Evolutionary conservation across 2,329 filamentous ascomycete species (phyloP).

Genomic region (Nemania abortiva): DNA sequence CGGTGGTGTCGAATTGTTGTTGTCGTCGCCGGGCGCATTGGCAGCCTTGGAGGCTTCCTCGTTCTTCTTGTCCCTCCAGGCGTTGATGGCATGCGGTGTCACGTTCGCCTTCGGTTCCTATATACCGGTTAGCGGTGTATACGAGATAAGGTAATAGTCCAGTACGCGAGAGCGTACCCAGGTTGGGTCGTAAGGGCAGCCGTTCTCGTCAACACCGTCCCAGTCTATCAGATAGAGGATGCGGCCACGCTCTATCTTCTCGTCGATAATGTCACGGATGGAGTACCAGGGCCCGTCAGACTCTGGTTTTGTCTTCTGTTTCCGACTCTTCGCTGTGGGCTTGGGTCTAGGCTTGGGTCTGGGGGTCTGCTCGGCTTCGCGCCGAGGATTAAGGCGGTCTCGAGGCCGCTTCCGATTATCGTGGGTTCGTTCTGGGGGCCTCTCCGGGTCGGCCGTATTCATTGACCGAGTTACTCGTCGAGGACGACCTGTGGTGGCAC

Average conservation of each 20-base stretch:
- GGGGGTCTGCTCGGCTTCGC: slow-evolving; percentile 3
- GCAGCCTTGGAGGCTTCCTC: slow-evolving; percentile 20
- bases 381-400: slow-evolving; percentile 18
- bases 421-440: slow-evolving; percentile 25
- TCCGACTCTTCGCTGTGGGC: slow-evolving; percentile 28
- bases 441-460: slow-evolving; percentile 38
- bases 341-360: slow-evolving; percentile 24
- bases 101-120: slow-evolving; percentile 49
- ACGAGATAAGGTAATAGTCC: background rate
- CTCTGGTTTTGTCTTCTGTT: slow-evolving; percentile 1
- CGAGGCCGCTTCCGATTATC: slow-evolving; percentile 21
- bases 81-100: slow-evolving; percentile 42
- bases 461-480: slow-evolving; percentile 43
- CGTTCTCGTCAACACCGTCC: slow-evolving; percentile 63
- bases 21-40: slow-evolving; percentile 21
- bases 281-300: slow-evolving; percentile 44
- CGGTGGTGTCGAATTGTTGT: slow-evolving; percentile 17
- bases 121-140: slow-evolving; percentile 28
- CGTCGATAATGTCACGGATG: slow-evolving; percentile 55
- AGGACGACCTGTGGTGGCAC: slow-evolving; percentile 40
- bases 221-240: slow-evolving; percentile 68
- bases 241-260: slow-evolving; percentile 50
- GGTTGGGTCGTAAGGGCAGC: slow-evolving; percentile 59
- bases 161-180: slow-evolving; percentile 60
- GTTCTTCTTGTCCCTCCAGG: slow-evolving; percentile 45